phyloP scores from a whole-genome alignment of 2,329 filamentous ascomycete species.

The Colletotrichum falcatum region DNA sequence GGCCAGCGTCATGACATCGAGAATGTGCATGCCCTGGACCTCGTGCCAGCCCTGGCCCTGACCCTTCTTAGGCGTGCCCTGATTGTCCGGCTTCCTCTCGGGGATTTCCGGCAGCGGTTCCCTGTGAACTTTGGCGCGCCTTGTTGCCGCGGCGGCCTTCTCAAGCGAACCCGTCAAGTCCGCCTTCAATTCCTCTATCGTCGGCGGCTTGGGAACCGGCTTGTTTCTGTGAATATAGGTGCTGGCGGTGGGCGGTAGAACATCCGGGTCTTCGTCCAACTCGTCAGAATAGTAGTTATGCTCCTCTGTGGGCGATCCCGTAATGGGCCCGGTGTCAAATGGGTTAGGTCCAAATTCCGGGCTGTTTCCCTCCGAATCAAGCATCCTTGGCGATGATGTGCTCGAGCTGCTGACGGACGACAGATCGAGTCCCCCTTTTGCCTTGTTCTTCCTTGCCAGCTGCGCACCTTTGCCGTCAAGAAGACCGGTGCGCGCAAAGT shows the following conservation, averaged over 20 bases:
- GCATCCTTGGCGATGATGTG: slow-evolving; percentile 53
- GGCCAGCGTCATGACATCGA: slow-evolving; percentile 94
- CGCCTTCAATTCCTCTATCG: slow-evolving; percentile 80
- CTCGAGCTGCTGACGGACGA: slow-evolving; percentile 55
- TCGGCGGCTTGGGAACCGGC: slow-evolving; percentile 84
- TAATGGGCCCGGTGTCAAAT: slow-evolving; percentile 53
- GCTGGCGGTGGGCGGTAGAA: slow-evolving; percentile 97
- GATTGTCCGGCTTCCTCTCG: background rate
- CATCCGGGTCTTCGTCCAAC: slow-evolving; percentile 76
- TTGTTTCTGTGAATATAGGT: slow-evolving; percentile 92
- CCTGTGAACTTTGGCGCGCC: slow-evolving; percentile 63
- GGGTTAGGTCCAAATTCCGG: slow-evolving; percentile 62
- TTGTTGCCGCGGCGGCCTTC: slow-evolving; percentile 76
- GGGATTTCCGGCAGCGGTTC: slow-evolving; percentile 29
- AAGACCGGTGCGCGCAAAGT: slow-evolving; percentile 94
- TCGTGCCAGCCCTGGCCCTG: slow-evolving; percentile 80
- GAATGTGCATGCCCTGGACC: slow-evolving; percentile 89
- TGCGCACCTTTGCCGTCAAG: slow-evolving; percentile 94
- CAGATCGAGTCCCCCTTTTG: slow-evolving; percentile 69
- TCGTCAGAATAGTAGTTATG: slow-evolving; percentile 67
- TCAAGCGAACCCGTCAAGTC: slow-evolving; percentile 75
- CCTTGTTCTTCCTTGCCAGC: slow-evolving; percentile 78
- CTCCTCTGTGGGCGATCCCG: slow-evolving; percentile 62
- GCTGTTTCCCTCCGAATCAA: slow-evolving; percentile 67
- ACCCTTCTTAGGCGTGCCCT: slow-evolving; percentile 48